Evolutionary conservation across 192 early-diverging fungal genomes (phyloP), one percentile per base, ranked within the genome.

Genomic region (Coemansia sp.): DNA sequence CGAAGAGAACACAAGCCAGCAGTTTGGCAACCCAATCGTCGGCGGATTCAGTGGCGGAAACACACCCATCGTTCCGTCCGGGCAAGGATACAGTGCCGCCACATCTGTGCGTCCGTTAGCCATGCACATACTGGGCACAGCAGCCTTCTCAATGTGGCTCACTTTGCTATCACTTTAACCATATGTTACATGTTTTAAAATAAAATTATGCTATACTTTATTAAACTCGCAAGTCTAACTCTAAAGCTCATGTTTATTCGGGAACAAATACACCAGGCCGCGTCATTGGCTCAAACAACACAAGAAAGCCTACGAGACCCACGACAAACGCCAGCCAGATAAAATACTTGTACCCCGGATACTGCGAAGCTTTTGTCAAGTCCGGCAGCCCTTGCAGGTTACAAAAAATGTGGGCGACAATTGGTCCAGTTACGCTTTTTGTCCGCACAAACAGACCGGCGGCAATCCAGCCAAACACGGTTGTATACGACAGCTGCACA

Each of bases 261-360:
- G 23, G 46, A 19, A 64, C 44, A 53, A 75, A 65, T 12, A 68
- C 53, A 17, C 66, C 66, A 6, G 62, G 66, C 10, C 76, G 55
- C 1, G 76, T 79, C 76, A 79, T 79, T 1, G 76, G 76, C 61
- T 79, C 76, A 37, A 73, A 70, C 60, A 79, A 23, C 26, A 69
- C 31, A 1, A 55, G 7, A 21, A 79, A 69, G 0, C 60, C 76
- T 2, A 57, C 34, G 0, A 68, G 49, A 0, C 76, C 76, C 5
- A 55, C 42, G 0, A 59, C 63, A 79, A 73, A 72, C 2, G 40
- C 64, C n/a, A 61, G 9, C 69, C 66, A 72, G 20, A 79, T 36
- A 20, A 52, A 25, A 19, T 73, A 72, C 46, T 49, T 59, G 21
- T 53, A 36, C 42, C 28, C 37, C 0, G 48, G 38, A 48, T 60